A percentile compares a stretch with the other conserved stretches of the same genome.
These are phyloP conservation scores for Phytophthora pisi DNA, from an alignment of 352 stramenopile genomes.

Conservation along the genomic window DNA sequence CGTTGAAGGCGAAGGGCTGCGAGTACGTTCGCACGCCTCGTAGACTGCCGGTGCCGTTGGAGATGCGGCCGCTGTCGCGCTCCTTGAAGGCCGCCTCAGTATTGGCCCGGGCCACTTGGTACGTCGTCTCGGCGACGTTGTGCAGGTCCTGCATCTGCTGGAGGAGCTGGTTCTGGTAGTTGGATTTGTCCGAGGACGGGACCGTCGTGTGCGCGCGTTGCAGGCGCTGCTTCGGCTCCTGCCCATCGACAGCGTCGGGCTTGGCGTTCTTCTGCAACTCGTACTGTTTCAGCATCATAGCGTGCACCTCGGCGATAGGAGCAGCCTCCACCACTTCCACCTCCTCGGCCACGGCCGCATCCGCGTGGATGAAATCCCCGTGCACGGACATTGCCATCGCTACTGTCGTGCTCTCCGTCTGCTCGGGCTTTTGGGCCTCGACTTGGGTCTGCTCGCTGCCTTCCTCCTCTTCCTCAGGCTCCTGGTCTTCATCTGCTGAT, in stretches of 20 bases:
- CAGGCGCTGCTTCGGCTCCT: constrained; percentile 10
- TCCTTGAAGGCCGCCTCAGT: constrained; percentile 54
- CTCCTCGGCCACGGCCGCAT: constrained; percentile 17
- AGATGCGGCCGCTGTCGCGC: constrained; percentile 37
- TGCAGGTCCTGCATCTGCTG: constrained; percentile 79
- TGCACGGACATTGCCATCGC: constrained; percentile 7
- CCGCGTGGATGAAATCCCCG: neutral
- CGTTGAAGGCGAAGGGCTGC: constrained; percentile 49
- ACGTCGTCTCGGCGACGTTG: constrained; percentile 64
- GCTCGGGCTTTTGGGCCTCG: neutral
- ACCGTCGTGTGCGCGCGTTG: constrained; percentile 40
- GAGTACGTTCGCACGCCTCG: constrained; percentile 41
- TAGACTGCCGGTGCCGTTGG: constrained; percentile 12
- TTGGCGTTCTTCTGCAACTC: constrained; percentile 24
- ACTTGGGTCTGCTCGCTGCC: constrained; percentile 8
- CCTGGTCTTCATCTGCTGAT: neutral
- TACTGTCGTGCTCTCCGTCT: constrained; percentile 2
- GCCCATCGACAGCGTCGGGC: neutral
- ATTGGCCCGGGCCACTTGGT: constrained; percentile 65
- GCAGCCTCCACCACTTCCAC: constrained; percentile 36
- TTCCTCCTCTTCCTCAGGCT: constrained; percentile 1
- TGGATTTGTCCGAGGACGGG: constrained; percentile 16
- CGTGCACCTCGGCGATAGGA: constrained; percentile 28
- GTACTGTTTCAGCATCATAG: constrained; percentile 30
- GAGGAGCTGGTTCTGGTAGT: constrained; percentile 73